These are phyloP conservation scores for Claviceps capensis DNA, from an alignment of 2,329 filamentous ascomycete species.

Conservation along the genomic window DNA sequence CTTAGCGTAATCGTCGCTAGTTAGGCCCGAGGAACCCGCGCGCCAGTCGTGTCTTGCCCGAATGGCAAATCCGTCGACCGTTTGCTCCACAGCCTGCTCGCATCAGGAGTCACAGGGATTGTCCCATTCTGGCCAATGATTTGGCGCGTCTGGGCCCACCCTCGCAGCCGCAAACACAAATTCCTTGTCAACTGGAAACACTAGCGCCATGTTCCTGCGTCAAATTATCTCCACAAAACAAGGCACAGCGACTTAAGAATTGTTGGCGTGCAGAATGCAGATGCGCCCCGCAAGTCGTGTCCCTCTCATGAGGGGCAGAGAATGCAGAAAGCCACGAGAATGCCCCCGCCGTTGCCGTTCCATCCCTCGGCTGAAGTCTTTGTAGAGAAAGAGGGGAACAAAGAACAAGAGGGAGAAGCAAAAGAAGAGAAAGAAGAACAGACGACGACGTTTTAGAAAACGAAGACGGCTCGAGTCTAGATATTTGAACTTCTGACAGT, in stretches of 20 bases:
- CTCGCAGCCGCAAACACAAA: not conserved
- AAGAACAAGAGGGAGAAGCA: not conserved
- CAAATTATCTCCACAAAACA: not conserved
- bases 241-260: not conserved
- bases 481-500: not conserved
- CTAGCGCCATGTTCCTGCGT: conserved; percentile 21
- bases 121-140: not conserved
- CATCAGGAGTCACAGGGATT: no score
- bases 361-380: no score
- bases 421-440: not conserved
- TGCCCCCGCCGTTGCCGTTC: no score
- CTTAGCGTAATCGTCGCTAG: no score
- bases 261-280: not conserved
- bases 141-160: not conserved
- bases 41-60: not conserved
- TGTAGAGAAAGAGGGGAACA: no score
- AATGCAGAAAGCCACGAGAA: no score
- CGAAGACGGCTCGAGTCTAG: not conserved
- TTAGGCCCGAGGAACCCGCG: no score
- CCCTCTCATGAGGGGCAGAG: not conserved
- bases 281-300: not conserved
- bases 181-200: conserved; percentile 18
- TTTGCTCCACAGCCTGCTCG: not conserved
- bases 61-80: not conserved
- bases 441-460: not conserved